Conservation (phyloP, 441 rosid genomes). For the Syzygium malaccense region DNA sequence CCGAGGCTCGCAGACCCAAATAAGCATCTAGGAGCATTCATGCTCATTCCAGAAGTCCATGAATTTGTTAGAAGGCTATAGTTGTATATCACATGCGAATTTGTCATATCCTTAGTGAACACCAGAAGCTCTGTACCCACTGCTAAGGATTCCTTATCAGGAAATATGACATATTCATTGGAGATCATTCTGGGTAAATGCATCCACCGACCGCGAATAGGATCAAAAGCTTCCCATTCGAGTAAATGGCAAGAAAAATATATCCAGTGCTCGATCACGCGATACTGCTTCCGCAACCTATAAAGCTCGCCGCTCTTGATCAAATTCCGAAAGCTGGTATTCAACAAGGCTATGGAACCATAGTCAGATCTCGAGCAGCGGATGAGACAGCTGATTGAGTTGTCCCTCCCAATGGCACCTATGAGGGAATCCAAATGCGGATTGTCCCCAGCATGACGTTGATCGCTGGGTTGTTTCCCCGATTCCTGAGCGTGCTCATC, state of each 20-base stretch:
- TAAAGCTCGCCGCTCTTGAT: slow-evolving; percentile 70
- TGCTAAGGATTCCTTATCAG: slow-evolving; percentile 90
- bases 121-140: slow-evolving; percentile 95
- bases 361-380: slow-evolving; percentile 80
- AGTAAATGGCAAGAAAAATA: slow-evolving; percentile 78
- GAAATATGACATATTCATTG: slow-evolving; percentile 61
- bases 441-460: slow-evolving; percentile 33
- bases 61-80: slow-evolving; percentile 80
- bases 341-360: slow-evolving; percentile 69
- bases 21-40: slow-evolving; percentile 87
- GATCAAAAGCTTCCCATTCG: slow-evolving; percentile 96
- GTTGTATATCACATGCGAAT: slow-evolving; percentile 65
- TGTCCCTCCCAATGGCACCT: slow-evolving; percentile 67
- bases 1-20: slow-evolving; percentile 96
- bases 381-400: slow-evolving; percentile 59
- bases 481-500: background rate
- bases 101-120: slow-evolving; percentile 59
- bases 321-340: slow-evolving; percentile 57
- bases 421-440: slow-evolving; percentile 62
- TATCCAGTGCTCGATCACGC: slow-evolving; percentile 84
- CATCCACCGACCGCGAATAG: slow-evolving; percentile 66
- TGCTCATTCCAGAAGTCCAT: slow-evolving; percentile 70
- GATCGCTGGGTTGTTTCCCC: slow-evolving; percentile 11
- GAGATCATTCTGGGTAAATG: slow-evolving; percentile 77
- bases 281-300: slow-evolving; percentile 44